Evolutionary conservation across 1,139 yeast species (phyloP).

Genomic region (Pichia sp.): DNA sequence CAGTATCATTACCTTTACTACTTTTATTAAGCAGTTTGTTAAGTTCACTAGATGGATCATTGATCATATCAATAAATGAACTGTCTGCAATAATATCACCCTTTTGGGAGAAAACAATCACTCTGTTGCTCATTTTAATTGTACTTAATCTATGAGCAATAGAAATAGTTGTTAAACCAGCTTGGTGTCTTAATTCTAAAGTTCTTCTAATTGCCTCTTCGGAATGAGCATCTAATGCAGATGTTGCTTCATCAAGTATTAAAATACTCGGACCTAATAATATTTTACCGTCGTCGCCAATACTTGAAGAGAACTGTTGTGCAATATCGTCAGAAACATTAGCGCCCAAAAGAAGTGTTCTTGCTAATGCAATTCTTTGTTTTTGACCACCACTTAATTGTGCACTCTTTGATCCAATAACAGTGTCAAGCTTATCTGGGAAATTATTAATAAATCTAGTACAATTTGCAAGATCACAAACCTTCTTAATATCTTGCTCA

Average conservation of each 20-base stretch:
- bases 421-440: conserved; percentile 77
- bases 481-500: conserved; percentile 58
- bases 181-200: conserved; percentile 43
- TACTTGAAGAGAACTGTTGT: conserved; percentile 9
- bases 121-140: conserved; percentile 70
- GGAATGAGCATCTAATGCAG: conserved; percentile 74
- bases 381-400: conserved; percentile 86
- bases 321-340: conserved; percentile 12
- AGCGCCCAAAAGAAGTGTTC: conserved; percentile 56
- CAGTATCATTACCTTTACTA: conserved; percentile 23
- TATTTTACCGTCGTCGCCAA: conserved; percentile 20
- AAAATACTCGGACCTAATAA: conserved; percentile 53
- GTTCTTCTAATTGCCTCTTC: conserved; percentile 78
- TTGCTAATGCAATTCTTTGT: conserved; percentile 77
- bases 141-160: conserved; percentile 90
- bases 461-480: conserved; percentile 75
- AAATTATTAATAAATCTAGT: conserved; percentile 63
- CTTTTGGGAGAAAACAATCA: conserved; percentile 65
- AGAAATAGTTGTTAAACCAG: conserved; percentile 78
- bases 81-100: conserved; percentile 84
- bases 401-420: conserved; percentile 82
- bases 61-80: conserved; percentile 52
- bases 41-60: conserved; percentile 58
- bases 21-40: conserved; percentile 55
- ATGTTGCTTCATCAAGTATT: conserved; percentile 75